Conservation (phyloP, 78 protist genomes). For the Dictyostelium firmibasis region DNA sequence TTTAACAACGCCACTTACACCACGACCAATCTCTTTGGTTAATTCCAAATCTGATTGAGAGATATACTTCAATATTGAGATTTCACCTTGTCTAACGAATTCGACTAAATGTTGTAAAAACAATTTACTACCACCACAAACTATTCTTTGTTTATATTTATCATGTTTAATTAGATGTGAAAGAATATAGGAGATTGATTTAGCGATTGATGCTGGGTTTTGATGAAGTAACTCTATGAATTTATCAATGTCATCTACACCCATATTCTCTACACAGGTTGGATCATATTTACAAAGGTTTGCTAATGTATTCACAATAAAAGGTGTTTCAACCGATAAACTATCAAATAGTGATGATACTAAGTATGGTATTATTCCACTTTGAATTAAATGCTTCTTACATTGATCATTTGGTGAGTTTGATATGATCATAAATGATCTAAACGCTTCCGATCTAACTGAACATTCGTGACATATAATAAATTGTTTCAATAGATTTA, state of each 20-base stretch:
- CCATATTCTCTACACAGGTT: conserved; percentile 45
- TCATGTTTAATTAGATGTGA: conserved; percentile 11
- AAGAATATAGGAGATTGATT: neutral
- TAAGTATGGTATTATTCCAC: conserved; percentile 30
- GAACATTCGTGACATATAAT: conserved; percentile 63
- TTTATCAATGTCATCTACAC: conserved; percentile 45
- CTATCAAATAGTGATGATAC: conserved; percentile 41
- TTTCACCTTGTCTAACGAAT: neutral
- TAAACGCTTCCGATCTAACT: conserved; percentile 46
- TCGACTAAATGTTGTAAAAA: conserved; percentile 33
- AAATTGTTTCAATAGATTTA: conserved; percentile 44
- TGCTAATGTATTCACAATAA: conserved; percentile 12
- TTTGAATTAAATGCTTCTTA: conserved; percentile 31
- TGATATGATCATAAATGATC: conserved; percentile 49
- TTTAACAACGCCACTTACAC: conserved; percentile 44
- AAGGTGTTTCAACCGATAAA: conserved; percentile 31
- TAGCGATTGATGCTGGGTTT: neutral
- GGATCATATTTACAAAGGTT: conserved; percentile 55
- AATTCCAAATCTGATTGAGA: neutral
- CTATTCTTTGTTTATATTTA: conserved; percentile 23
- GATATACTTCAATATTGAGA: neutral
- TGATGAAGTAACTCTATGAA: neutral
- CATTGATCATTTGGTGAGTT: conserved; percentile 54
- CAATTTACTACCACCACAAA: conserved; percentile 35
- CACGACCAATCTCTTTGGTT: conserved; percentile 12